Conservation (phyloP, 2,329 filamentous ascomycete species). For the Emmonsiellopsis sp. region DNA sequence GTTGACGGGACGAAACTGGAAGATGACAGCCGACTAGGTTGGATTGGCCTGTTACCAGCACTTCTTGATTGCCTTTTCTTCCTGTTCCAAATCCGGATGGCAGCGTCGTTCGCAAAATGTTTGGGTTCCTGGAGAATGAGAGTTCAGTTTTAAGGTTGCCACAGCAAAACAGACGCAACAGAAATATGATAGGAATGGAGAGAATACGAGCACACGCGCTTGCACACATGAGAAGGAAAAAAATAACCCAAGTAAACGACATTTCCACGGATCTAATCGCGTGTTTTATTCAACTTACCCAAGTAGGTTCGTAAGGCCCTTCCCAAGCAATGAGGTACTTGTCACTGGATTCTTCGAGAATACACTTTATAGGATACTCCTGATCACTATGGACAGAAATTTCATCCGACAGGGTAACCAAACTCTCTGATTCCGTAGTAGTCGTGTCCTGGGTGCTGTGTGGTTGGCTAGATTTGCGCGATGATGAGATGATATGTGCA, state of each 20-base stretch:
- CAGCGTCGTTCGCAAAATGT: slow-evolving; percentile 22
- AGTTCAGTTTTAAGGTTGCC: background rate
- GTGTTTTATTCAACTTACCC: slow-evolving; percentile 21
- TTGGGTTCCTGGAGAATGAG: slow-evolving; percentile 23
- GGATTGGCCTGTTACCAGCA: slow-evolving; percentile 6
- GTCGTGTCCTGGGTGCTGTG: background rate
- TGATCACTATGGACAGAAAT: slow-evolving; percentile 15
- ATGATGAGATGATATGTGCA: background rate
- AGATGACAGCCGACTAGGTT: background rate
- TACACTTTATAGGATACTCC: slow-evolving; percentile 27
- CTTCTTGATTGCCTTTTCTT: slow-evolving; percentile 14
- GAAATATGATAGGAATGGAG: background rate
- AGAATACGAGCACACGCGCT: background rate
- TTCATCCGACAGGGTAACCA: background rate
- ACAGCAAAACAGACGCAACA: background rate
- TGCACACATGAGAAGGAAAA: background rate
- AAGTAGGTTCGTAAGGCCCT: slow-evolving; percentile 26
- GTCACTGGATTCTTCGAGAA: slow-evolving; percentile 24
- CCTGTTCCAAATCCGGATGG: slow-evolving; percentile 20
- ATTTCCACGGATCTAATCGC: background rate
- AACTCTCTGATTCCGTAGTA: background rate
- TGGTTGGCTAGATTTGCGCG: background rate
- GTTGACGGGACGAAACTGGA: background rate
- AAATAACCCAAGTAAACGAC: background rate
- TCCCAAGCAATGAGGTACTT: slow-evolving; percentile 32